Conservation (phyloP, 371 early-diverging fungal species). For the Haplosporangium sp. region DNA sequence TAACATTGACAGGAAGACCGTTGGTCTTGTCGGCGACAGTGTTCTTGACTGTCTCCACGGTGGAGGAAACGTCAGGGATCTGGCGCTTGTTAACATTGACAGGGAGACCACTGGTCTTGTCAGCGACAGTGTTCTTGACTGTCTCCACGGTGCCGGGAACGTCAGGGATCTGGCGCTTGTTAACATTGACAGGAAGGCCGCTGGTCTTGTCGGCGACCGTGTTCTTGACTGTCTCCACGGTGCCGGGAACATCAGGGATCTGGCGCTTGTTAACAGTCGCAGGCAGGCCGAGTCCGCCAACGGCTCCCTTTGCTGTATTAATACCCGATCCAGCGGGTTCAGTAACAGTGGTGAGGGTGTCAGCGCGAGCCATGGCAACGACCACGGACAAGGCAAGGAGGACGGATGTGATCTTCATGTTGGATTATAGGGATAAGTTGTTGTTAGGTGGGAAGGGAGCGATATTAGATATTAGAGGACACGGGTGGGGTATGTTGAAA, state of each 20-base stretch:
- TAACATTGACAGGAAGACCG: too few relatives aligned
- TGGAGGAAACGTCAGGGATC: too few relatives aligned
- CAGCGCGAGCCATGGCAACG: constrained; percentile 15
- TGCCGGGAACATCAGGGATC: background rate
- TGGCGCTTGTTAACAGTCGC: too few relatives aligned
- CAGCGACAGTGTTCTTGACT: background rate
- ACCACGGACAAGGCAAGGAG: constrained; percentile 31
- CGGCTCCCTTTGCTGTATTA: background rate
- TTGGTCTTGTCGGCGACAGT: too few relatives aligned
- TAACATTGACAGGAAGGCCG: background rate
- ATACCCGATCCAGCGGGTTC: background rate
- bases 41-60: too few relatives aligned
- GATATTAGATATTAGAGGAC: background rate
- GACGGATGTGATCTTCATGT: constrained; percentile 35
- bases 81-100: background rate
- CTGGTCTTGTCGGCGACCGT: background rate
- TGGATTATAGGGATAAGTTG: constrained; percentile 4
- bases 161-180: too few relatives aligned
- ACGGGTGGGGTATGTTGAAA: background rate
- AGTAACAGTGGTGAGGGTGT: background rate
- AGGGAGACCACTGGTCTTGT: background rate
- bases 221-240: background rate
- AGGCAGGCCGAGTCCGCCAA: background rate
- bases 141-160: background rate
- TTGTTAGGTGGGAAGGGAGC: constrained; percentile 4